Percentiles rank a stretch among this genome's conserved stretches.
Conservation (phyloP, 306 rosid genomes). For the Gynostemma pentaphyllum region DNA sequence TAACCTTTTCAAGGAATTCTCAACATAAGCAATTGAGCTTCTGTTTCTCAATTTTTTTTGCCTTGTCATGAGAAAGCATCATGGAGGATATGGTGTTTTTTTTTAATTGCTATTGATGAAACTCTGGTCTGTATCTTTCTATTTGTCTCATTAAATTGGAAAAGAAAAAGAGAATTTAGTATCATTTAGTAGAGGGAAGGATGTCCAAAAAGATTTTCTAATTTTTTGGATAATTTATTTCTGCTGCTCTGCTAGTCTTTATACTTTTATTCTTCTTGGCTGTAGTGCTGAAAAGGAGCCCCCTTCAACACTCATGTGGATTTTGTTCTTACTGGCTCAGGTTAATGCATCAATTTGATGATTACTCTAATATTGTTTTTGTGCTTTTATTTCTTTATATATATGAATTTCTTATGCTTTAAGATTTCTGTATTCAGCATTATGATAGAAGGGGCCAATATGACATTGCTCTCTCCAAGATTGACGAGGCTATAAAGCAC, state of each 20-base stretch:
- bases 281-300: slow-evolving; percentile 72
- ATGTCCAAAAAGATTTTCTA: background rate
- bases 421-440: slow-evolving; percentile 55
- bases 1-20: too few relatives aligned
- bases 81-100: background rate
- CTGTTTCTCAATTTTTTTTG: too few relatives aligned
- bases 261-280: slow-evolving; percentile 7
- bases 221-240: slow-evolving; percentile 4
- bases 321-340: slow-evolving; percentile 87
- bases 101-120: background rate
- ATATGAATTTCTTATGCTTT: slow-evolving; percentile 14
- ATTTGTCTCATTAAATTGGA: background rate
- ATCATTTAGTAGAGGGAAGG: background rate
- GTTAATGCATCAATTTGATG: slow-evolving; percentile 25
- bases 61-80: background rate
- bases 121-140: background rate
- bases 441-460: slow-evolving; percentile 78
- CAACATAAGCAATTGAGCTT: background rate
- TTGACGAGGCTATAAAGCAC: slow-evolving; percentile 76
- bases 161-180: background rate
- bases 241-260: slow-evolving; percentile 7
- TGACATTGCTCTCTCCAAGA: slow-evolving; percentile 67
- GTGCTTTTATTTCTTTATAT: background rate
- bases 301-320: slow-evolving; percentile 95
- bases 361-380: background rate